Conservation (phyloP, 1,284 basidiomycete species). For the Peniophora sp. region DNA sequence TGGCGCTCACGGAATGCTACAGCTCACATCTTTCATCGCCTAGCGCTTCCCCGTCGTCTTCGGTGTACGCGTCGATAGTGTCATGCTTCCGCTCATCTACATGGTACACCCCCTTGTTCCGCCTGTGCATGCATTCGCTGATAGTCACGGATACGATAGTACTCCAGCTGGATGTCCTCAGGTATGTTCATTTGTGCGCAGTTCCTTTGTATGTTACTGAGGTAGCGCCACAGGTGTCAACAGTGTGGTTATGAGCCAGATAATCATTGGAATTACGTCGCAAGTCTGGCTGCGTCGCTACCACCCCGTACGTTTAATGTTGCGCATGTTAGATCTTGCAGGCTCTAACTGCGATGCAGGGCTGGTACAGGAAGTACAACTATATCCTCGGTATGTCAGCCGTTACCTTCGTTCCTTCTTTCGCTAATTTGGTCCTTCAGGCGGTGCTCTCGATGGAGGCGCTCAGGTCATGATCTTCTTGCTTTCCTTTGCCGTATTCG, state of each 20-base stretch:
- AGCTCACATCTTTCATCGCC: slow-evolving; percentile 4
- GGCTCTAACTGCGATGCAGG: not conserved
- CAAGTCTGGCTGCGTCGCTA: slow-evolving; percentile 42
- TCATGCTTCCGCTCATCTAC: slow-evolving; percentile 49
- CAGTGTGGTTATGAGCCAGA: not conserved
- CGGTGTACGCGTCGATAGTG: slow-evolving; percentile 32
- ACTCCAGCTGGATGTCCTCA: not conserved
- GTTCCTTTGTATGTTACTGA: too few relatives aligned
- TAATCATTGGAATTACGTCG: slow-evolving; percentile 22
- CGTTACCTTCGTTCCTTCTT: too few relatives aligned
- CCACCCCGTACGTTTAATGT: slow-evolving; percentile 30
- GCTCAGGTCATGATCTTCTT: slow-evolving; percentile 63
- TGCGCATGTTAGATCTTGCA: not conserved
- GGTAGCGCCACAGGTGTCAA: too few relatives aligned
- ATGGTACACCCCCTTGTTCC: slow-evolving; percentile 22
- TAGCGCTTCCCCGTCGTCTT: slow-evolving; percentile 43
- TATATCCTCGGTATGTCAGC: slow-evolving; percentile 39
- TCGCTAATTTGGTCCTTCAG: too few relatives aligned
- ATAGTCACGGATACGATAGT: not conserved
- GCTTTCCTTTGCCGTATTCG: slow-evolving; percentile 62
- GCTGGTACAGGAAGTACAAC: slow-evolving; percentile 56
- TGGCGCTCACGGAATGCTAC: too few relatives aligned
- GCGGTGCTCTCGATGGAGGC: slow-evolving; percentile 62
- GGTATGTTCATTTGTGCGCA: too few relatives aligned
- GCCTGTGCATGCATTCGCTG: slow-evolving; percentile 6